Evolutionary conservation across 2,329 filamentous ascomycete species (phyloP).

Genomic region (Clonostachys solani): DNA sequence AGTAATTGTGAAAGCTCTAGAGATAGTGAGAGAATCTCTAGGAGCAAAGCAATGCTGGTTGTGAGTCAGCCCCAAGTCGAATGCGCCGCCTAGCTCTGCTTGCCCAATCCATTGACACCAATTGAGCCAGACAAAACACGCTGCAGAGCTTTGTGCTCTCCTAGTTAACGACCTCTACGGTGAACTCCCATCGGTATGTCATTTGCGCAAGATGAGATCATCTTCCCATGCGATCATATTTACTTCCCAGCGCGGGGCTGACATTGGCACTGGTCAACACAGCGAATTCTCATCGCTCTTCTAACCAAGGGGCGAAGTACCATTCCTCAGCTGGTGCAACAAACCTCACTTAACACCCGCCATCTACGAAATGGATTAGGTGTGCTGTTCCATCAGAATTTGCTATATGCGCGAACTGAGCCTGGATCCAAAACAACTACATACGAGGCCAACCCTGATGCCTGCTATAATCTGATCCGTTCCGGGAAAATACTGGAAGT

Average conservation of each 20-base stretch:
- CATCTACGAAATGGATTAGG: constrained; percentile 79
- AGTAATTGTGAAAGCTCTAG: constrained; percentile 71
- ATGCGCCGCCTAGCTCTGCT: neutral
- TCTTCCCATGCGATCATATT: neutral
- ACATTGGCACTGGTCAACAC: constrained; percentile 12
- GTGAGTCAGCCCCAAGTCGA: constrained; percentile 32
- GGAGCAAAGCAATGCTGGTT: constrained; percentile 56
- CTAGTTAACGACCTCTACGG: constrained; percentile 87
- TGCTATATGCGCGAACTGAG: constrained; percentile 66
- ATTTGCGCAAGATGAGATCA: neutral
- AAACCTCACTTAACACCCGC: constrained; percentile 68
- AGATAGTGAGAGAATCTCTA: constrained; percentile 76
- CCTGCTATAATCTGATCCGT: constrained; percentile 79
- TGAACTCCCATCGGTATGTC: constrained; percentile 78
- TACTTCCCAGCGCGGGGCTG: constrained; percentile 13
- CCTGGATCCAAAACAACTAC: constrained; percentile 58
- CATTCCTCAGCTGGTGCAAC: constrained; percentile 62
- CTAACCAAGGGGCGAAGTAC: constrained; percentile 75
- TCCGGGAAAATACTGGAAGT: constrained; percentile 77
- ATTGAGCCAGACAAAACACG: constrained; percentile 57
- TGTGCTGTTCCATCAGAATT: constrained; percentile 83
- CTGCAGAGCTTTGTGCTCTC: constrained; percentile 84
- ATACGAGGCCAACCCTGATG: constrained; percentile 80
- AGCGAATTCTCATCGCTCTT: constrained; percentile 84
- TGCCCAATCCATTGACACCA: constrained; percentile 13